A percentile compares a stretch with the other conserved stretches of the same genome.
These are phyloP conservation scores for Saccharomycopsis fermentans DNA, from an alignment of 805 yeast genomes.

Conservation along the genomic window DNA sequence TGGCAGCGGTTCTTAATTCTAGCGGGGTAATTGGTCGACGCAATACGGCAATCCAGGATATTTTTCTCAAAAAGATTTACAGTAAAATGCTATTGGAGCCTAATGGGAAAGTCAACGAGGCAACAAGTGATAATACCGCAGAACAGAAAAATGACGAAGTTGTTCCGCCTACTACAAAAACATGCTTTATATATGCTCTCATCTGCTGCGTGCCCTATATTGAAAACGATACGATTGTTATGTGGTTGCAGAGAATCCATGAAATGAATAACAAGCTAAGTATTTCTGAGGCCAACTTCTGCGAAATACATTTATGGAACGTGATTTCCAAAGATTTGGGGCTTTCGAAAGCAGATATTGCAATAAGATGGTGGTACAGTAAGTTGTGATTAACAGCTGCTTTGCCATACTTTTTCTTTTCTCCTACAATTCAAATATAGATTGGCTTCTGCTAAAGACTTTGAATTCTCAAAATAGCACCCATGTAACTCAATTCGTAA, in stretches of 20 bases:
- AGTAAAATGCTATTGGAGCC: constrained; percentile 1
- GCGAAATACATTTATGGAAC: constrained; percentile 12
- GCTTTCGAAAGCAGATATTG: constrained; percentile 12
- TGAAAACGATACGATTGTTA: not conserved
- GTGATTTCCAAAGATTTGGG: constrained; percentile 10
- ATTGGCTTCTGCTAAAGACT: no score
- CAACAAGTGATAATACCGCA: not conserved
- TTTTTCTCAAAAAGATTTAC: constrained; percentile 2
- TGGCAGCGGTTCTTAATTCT: constrained; percentile 5
- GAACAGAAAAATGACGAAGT: not conserved
- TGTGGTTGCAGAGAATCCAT: constrained; percentile 11
- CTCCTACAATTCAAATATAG: no score
- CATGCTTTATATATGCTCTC: constrained; percentile 8
- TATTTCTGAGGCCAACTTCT: constrained; percentile 5
- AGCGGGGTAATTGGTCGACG: constrained; percentile 9
- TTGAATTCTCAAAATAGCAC: no score
- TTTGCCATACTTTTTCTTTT: no score
- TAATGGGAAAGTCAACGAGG: constrained; percentile 1
- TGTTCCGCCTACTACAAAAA: constrained; percentile 9
- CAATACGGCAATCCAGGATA: constrained; percentile 5
- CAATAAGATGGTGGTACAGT: constrained; percentile 18
- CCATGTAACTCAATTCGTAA: no score
- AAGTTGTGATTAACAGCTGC: not conserved
- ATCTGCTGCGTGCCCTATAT: constrained; percentile 14
- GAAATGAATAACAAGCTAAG: not conserved